phyloP scores from a whole-genome alignment of 306 rosid genomes.

The Cucurbita pepo region DNA sequence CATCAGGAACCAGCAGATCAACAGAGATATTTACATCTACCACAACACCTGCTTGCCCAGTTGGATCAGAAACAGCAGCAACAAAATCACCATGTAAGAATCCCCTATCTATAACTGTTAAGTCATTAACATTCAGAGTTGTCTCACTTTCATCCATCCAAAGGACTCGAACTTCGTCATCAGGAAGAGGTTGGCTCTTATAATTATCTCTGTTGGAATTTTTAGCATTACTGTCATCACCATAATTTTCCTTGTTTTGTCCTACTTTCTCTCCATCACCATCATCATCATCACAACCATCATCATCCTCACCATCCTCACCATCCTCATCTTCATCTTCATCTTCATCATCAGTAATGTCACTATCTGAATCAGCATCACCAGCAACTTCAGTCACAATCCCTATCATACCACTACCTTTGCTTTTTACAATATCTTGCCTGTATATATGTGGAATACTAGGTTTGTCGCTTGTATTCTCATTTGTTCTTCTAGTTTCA shows the following conservation, averaged over 20 bases:
- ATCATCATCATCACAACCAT: conserved; percentile 17
- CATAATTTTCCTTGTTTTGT: conserved; percentile 23
- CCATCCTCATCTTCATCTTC: conserved; percentile 35
- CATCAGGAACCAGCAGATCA: conserved; percentile 59
- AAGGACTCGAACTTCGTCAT: conserved; percentile 68
- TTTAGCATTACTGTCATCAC: conserved; percentile 17
- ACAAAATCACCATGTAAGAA: conserved; percentile 91
- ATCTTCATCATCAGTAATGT: conserved; percentile 53
- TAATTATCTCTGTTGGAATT: conserved; percentile 13
- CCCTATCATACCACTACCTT: conserved; percentile 39
- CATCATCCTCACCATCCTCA: conserved; percentile 18
- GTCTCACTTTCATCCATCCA: conserved; percentile 87
- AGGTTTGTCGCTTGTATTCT: conserved; percentile 12
- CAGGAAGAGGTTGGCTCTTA: conserved; percentile 48
- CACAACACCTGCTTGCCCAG: conserved; percentile 95
- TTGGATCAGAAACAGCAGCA: conserved; percentile 71
- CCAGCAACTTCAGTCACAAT: conserved; percentile 89
- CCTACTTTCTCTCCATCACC: conserved; percentile 31
- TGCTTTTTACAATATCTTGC: conserved; percentile 71
- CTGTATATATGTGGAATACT: conserved; percentile 40
- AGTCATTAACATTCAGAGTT: conserved; percentile 38
- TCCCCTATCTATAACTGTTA: conserved; percentile 66
- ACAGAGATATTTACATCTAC: conserved; percentile 75
- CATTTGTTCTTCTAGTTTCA: conserved; percentile 25
- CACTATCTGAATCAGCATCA: conserved; percentile 72